Conservation (phyloP, 495 filamentous ascomycete genomes). For the Usnea hakonensis region DNA sequence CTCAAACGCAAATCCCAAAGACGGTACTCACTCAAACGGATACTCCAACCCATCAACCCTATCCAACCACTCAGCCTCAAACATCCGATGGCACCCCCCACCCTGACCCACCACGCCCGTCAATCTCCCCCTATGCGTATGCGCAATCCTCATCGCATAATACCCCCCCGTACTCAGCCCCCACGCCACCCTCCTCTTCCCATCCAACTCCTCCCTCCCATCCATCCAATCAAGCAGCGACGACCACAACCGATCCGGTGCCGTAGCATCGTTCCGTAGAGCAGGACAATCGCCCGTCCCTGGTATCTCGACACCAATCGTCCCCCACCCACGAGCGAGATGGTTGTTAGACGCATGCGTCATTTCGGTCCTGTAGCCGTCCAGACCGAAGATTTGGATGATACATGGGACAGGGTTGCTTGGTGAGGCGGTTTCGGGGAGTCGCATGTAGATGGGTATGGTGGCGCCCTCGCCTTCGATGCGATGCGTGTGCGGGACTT, state of each 20-base stretch:
- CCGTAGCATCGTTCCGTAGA: slow-evolving; percentile 43
- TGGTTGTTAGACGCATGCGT: slow-evolving; percentile 62
- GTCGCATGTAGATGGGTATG: slow-evolving; percentile 59
- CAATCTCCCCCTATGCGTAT: slow-evolving; percentile 56
- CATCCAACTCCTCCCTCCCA: slow-evolving; percentile 51
- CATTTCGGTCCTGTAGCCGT: slow-evolving; percentile 74
- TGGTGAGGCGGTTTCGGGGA: slow-evolving; percentile 39
- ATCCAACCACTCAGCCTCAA: slow-evolving; percentile 55
- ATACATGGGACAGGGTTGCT: slow-evolving; percentile 49
- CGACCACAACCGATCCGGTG: slow-evolving; percentile 45
- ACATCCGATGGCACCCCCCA: slow-evolving; percentile 65
- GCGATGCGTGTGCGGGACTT: slow-evolving; percentile 49
- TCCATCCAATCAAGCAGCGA: slow-evolving; percentile 62
- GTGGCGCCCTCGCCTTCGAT: slow-evolving; percentile 38
- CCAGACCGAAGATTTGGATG: slow-evolving; percentile 65
- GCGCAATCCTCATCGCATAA: slow-evolving; percentile 66
- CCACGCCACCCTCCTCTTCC: slow-evolving; percentile 56
- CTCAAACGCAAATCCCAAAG: too few species aligned
- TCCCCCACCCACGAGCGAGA: slow-evolving; percentile 51
- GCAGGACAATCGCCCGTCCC: slow-evolving; percentile 75
- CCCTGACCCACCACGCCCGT: slow-evolving; percentile 60
- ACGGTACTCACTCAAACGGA: slow-evolving; percentile 53
- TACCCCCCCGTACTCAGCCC: slow-evolving; percentile 68
- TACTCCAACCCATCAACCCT: slow-evolving; percentile 69
- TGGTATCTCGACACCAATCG: slow-evolving; percentile 64